These are phyloP conservation scores for Podospora sp. DNA, from an alignment of 495 filamentous ascomycete species.

Conservation along the genomic window DNA sequence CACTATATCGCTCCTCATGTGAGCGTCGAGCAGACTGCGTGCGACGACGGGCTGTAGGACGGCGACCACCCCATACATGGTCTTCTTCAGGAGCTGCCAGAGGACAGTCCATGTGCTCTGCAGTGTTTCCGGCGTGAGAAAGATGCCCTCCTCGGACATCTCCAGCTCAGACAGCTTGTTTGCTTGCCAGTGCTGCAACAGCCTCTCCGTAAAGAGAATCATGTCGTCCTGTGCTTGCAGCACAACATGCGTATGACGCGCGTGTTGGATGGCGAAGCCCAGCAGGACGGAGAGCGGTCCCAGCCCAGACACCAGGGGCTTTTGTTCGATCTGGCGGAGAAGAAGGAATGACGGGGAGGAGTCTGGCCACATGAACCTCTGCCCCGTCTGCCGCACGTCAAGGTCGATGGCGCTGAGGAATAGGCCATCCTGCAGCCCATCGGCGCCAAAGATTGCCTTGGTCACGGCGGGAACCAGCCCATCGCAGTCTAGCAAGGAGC, in stretches of 20 bases:
- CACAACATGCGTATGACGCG: constrained; percentile 60
- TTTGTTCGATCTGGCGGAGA: constrained; percentile 58
- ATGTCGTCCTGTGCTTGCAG: constrained; percentile 72
- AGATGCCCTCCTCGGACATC: constrained; percentile 67
- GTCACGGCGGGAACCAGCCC: constrained; percentile 70
- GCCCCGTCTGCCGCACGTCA: constrained; percentile 67
- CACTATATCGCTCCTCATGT: constrained; percentile 47
- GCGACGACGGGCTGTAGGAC: constrained; percentile 73
- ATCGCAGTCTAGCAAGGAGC: constrained; percentile 68
- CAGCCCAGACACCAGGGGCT: constrained; percentile 75
- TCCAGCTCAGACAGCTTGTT: constrained; percentile 87
- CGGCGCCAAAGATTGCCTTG: constrained; percentile 63
- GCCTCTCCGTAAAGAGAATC: constrained; percentile 65
- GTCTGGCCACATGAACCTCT: constrained; percentile 72
- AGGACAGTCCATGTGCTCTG: constrained; percentile 71
- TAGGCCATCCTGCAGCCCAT: constrained; percentile 81
- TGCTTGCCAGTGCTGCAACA: constrained; percentile 81
- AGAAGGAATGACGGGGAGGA: constrained; percentile 60
- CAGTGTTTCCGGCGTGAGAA: constrained; percentile 69
- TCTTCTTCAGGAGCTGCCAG: constrained; percentile 80
- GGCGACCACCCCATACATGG: constrained; percentile 78
- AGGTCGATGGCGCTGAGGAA: constrained; percentile 77
- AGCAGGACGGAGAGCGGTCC: constrained; percentile 78
- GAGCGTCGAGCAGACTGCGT: constrained; percentile 54
- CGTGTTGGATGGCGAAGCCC: constrained; percentile 71